Evolutionary conservation across 805 yeast species (phyloP).

Genomic region (Metschnikowia aberdeeniae): DNA sequence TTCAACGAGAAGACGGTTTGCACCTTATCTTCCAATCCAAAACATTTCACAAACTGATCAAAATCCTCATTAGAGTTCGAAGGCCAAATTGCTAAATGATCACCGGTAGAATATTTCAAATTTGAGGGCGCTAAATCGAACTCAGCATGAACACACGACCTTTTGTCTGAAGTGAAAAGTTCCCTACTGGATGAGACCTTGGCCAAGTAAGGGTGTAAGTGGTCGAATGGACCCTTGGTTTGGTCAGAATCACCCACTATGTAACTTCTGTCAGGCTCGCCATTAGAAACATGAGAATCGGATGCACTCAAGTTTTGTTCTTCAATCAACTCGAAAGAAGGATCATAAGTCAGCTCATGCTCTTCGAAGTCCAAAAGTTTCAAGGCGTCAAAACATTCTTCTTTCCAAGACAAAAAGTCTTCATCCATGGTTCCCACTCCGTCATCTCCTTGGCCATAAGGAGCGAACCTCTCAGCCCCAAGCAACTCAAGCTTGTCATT

Average conservation of each 20-base stretch:
- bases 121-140: conserved; percentile 74
- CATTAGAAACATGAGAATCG: conserved; percentile 45
- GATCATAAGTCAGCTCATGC: conserved; percentile 74
- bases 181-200: conserved; percentile 59
- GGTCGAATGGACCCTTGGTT: conserved; percentile 71
- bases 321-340: conserved; percentile 50
- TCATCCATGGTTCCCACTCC: conserved; percentile 94
- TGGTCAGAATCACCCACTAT: conserved; percentile 26
- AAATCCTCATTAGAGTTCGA: conserved; percentile 79
- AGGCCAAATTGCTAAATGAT: conserved; percentile 93
- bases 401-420: conserved; percentile 93
- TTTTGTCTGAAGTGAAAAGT: conserved; percentile 56
- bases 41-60: conserved; percentile 56
- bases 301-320: conserved; percentile 23
- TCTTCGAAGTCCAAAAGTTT: conserved; percentile 69
- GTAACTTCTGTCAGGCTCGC: conserved; percentile 71
- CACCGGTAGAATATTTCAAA: conserved; percentile 89
- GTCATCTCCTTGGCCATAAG: conserved; percentile 91
- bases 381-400: conserved; percentile 60
- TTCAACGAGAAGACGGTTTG: conserved; percentile 59
- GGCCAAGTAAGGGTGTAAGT: conserved; percentile 78
- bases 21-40: conserved; percentile 53
- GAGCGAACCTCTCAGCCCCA: conserved; percentile 71
- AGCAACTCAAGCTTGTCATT: conserved; percentile 50
- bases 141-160: conserved; percentile 89